phyloP scores from a whole-genome alignment of 1,284 basidiomycete species.

The Cryptococcus sp. region DNA sequence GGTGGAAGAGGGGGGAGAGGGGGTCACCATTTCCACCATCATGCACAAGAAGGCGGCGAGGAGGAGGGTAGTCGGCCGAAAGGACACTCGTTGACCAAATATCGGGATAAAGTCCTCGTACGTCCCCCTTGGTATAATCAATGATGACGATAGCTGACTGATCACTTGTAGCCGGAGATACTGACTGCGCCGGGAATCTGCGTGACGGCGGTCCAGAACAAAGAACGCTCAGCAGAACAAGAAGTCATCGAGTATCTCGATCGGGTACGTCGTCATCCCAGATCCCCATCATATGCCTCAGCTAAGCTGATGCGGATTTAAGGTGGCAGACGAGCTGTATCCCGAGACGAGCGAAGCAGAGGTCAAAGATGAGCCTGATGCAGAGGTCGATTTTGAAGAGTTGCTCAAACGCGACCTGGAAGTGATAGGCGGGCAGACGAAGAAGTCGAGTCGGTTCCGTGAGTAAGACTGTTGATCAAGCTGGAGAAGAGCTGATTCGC shows the following conservation, averaged over 20 bases:
- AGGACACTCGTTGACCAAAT: neutral
- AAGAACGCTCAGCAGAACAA: constrained; percentile 43
- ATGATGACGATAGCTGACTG: constrained; percentile 5
- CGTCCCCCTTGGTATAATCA: neutral
- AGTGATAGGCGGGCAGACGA: constrained; percentile 21
- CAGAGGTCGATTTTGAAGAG: constrained; percentile 43
- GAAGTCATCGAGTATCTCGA: constrained; percentile 47
- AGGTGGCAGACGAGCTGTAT: constrained; percentile 48
- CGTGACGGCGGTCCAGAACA: constrained; percentile 40
- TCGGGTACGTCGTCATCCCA: constrained; percentile 10
- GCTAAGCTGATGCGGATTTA: neutral
- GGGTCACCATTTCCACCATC: constrained; percentile 6
- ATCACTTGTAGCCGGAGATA: constrained; percentile 33
- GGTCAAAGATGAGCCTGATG: constrained; percentile 21
- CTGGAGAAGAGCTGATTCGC: too few species aligned
- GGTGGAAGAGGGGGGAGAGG: constrained; percentile 17
- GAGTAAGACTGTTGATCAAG: neutral
- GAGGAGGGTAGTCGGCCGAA: constrained; percentile 3
- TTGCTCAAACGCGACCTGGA: constrained; percentile 45
- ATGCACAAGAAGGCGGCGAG: constrained; percentile 5
- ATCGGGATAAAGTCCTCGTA: neutral
- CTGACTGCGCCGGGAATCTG: constrained; percentile 38
- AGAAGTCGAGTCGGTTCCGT: constrained; percentile 44
- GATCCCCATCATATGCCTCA: neutral
- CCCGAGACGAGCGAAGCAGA: constrained; percentile 31